Base-by-base conservation (phyloP, 202 grass and related monocot genomes). In the Carex arenaria region DNA sequence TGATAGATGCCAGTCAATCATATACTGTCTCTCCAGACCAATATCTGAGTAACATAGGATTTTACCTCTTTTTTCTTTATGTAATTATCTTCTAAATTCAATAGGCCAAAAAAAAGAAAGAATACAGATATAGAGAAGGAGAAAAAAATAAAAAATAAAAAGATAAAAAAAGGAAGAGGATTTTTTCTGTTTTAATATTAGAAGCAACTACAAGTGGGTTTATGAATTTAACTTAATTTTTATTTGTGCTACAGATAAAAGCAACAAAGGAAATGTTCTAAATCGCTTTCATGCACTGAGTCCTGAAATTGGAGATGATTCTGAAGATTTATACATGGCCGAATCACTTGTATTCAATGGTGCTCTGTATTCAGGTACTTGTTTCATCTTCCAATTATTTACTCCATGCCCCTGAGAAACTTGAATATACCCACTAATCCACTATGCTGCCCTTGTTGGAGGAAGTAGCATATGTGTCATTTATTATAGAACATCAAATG, bases 271-370 rank as follows among this genome's bases (percentile, higher is more conserved):
- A 78, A 79, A 54, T 79, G 85, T 92, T 64, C 75, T 88, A 67
- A 92, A 77, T 88, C 90, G 78, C 28, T 87, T 98, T 61, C 83
- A 71, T 36, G 17, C 88, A 76, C 77, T 98, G 83, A 89, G 87
- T 10, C 85, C 89, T 85, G 96, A 92, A 88, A 87, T 90, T 53
- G 83, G 82, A 36, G 64, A 93, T 18, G 85, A 92, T 3, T 83
- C 90, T 20, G 93, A 98, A 82, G 96, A 98, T 88, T 86, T 87
- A 12, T 90, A 90, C 72, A 87, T 88, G 11, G 81, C 91, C 80
- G 93, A 95, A 85, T 92, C 88, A 0, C 30, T 99, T 64, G 80
- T 90, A 84, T 82, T 99, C 69, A 91, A 93, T 82, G 93, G 93
- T 85, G 84, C 84, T 68, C 64, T 99, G 55, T 67, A 85, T 89